These are phyloP conservation scores for Amaranthus palmeri DNA, from an alignment of 148 eudicot genomes.

Conservation along the genomic window DNA sequence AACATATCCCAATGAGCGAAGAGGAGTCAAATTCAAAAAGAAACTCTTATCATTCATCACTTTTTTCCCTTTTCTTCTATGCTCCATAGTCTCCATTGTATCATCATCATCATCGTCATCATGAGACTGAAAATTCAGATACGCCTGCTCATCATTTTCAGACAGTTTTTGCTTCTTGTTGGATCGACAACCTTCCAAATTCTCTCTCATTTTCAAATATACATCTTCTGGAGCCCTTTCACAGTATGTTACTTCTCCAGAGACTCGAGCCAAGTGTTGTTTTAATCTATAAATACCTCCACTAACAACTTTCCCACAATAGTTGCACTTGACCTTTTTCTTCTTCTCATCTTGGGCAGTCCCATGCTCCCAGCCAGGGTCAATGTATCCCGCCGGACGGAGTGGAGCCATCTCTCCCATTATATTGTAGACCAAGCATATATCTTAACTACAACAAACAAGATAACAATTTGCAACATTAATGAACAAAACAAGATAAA, in stretches of 20 bases:
- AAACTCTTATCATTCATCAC: slow-evolving; percentile 52
- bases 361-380: slow-evolving; percentile 99
- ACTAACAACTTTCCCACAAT: slow-evolving; percentile 92
- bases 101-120: slow-evolving; percentile 49
- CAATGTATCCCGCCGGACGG: slow-evolving; percentile 68
- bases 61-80: slow-evolving; percentile 69
- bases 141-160: slow-evolving; percentile 61
- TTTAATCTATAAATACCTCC: slow-evolving; percentile 94
- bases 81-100: slow-evolving; percentile 39
- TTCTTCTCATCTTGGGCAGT: slow-evolving; percentile 85
- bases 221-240: slow-evolving; percentile 92
- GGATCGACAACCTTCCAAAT: slow-evolving; percentile 66
- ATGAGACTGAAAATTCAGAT: slow-evolving; percentile 54
- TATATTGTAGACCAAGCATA: slow-evolving; percentile 22
- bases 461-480: neutral
- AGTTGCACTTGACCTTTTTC: slow-evolving; percentile 92
- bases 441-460: slow-evolving; percentile 7
- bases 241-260: slow-evolving; percentile 94
- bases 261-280: slow-evolving; percentile 88
- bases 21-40: slow-evolving; percentile 67
- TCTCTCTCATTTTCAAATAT: slow-evolving; percentile 74
- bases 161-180: slow-evolving; percentile 62
- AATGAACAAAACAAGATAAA: no score
- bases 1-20: slow-evolving; percentile 84
- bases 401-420: slow-evolving; percentile 61